Evolutionary conservation across 495 filamentous ascomycete species (phyloP).

Genomic region (Penicillium coprophilum): DNA sequence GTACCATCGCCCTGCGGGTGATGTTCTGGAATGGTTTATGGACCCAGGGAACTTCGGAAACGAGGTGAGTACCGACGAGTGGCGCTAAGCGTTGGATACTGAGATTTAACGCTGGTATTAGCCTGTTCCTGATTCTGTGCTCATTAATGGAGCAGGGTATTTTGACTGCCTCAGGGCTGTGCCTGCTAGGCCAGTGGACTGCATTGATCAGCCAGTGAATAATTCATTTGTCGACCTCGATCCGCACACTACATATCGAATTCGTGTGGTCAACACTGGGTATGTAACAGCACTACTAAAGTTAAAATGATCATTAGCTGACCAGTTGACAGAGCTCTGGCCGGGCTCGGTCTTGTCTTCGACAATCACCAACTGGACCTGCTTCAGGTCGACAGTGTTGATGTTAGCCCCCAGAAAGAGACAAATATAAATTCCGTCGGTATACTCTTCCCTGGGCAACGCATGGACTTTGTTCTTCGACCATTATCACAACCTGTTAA

Average conservation of each 20-base stretch:
- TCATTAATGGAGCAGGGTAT: constrained; percentile 50
- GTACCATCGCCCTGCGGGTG: constrained; percentile 46
- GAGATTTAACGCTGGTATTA: background rate
- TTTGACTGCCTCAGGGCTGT: constrained; percentile 52
- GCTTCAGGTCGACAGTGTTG: constrained; percentile 45
- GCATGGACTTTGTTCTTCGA: constrained; percentile 47
- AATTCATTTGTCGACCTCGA: constrained; percentile 27
- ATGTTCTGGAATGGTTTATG: constrained; percentile 49
- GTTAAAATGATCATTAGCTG: background rate
- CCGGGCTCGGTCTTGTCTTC: constrained; percentile 42
- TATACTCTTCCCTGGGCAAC: constrained; percentile 50
- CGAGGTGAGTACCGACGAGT: constrained; percentile 33
- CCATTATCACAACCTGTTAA: constrained; percentile 5
- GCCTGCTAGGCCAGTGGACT: constrained; percentile 48
- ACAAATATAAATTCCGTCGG: constrained; percentile 36
- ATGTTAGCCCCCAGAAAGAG: constrained; percentile 22
- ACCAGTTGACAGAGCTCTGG: constrained; percentile 34
- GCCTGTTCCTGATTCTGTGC: constrained; percentile 53
- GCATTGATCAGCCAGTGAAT: constrained; percentile 25
- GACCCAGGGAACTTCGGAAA: constrained; percentile 46
- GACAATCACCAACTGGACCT: constrained; percentile 30
- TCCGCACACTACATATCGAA: constrained; percentile 21
- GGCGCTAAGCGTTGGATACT: background rate
- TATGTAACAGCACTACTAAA: constrained; percentile 12
- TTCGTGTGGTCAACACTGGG: constrained; percentile 45